These are phyloP conservation scores for Aschersonia sp. DNA, from an alignment of 2,329 filamentous ascomycete species.

Conservation along the genomic window DNA sequence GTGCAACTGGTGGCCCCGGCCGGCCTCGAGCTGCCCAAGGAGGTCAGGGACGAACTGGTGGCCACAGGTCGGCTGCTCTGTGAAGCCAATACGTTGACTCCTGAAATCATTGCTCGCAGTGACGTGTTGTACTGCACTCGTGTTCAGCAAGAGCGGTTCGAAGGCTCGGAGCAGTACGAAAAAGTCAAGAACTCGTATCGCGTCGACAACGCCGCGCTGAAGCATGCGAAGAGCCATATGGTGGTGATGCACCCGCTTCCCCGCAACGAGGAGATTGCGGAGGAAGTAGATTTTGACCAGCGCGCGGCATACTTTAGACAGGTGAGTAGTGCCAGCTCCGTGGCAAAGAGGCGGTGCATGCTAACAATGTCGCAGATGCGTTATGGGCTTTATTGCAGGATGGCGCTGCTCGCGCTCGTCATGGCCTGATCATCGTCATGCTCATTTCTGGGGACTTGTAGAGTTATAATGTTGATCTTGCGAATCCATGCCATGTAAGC, in stretches of 20 bases:
- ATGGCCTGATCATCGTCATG: slow-evolving; percentile 33
- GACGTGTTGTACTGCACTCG: slow-evolving; percentile 96
- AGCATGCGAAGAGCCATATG: slow-evolving; percentile 84
- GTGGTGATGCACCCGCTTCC: slow-evolving; percentile 92
- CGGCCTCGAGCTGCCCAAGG: slow-evolving; percentile 59
- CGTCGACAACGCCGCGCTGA: slow-evolving; percentile 79
- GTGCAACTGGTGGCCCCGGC: slow-evolving; percentile 84
- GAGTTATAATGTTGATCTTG: too few relatives aligned
- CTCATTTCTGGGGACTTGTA: too few relatives aligned
- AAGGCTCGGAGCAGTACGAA: slow-evolving; percentile 69
- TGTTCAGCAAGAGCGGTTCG: slow-evolving; percentile 91
- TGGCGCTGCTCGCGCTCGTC: slow-evolving; percentile 90
- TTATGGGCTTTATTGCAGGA: slow-evolving; percentile 94
- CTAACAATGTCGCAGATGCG: slow-evolving; percentile 52
- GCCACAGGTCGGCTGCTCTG: slow-evolving; percentile 60
- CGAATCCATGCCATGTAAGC: too few relatives aligned
- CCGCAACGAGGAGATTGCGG: slow-evolving; percentile 80
- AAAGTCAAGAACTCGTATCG: slow-evolving; percentile 76
- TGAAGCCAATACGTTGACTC: slow-evolving; percentile 67
- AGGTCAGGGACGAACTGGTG: slow-evolving; percentile 59
- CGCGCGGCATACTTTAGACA: slow-evolving; percentile 97
- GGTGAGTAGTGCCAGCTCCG: slow-evolving; percentile 42
- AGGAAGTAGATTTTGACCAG: slow-evolving; percentile 96
- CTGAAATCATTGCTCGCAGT: slow-evolving; percentile 70
- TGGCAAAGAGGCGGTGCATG: not conserved